These are phyloP conservation scores for Polyplosphaeria fusca DNA, from an alignment of 495 filamentous ascomycete genomes.

Conservation along the genomic window DNA sequence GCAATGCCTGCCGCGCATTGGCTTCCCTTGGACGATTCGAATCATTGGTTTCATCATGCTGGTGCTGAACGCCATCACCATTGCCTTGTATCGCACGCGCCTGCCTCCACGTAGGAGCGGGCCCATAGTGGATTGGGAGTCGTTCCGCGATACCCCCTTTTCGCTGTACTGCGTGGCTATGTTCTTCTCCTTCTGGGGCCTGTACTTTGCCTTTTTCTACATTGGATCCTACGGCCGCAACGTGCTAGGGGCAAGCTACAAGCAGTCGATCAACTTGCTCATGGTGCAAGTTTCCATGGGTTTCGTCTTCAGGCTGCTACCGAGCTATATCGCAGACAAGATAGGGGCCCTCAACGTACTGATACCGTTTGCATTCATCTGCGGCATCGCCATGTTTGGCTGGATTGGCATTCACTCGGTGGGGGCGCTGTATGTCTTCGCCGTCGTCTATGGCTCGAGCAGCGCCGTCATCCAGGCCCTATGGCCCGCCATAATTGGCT, in stretches of 20 bases:
- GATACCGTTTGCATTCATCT: constrained; percentile 31
- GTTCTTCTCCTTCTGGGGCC: constrained; percentile 40
- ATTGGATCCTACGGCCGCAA: constrained; percentile 36
- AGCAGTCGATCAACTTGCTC: constrained; percentile 33
- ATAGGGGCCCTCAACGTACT: constrained; percentile 37
- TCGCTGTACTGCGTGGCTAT: constrained; percentile 38
- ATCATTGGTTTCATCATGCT: constrained; percentile 44
- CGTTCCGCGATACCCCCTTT: constrained; percentile 42
- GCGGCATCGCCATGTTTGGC: constrained; percentile 30
- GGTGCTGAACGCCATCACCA: constrained; percentile 18
- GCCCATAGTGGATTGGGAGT: constrained; percentile 42
- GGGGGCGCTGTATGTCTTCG: constrained; percentile 34
- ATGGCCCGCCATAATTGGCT: constrained; percentile 35
- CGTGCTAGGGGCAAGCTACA: constrained; percentile 28
- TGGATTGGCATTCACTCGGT: constrained; percentile 35
- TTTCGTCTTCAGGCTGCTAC: constrained; percentile 35
- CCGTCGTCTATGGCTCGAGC: constrained; percentile 36
- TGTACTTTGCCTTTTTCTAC: constrained; percentile 44
- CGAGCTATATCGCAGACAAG: constrained; percentile 35
- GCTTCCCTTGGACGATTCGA: constrained; percentile 44
- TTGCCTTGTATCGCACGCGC: constrained; percentile 32
- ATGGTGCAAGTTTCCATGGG: constrained; percentile 39
- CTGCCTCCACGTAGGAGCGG: constrained; percentile 43
- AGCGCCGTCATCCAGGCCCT: constrained; percentile 37
- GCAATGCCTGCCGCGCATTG: constrained; percentile 58